Base-by-base conservation (phyloP, 345 rosid genomes). In the Clarkia xantiana region DNA sequence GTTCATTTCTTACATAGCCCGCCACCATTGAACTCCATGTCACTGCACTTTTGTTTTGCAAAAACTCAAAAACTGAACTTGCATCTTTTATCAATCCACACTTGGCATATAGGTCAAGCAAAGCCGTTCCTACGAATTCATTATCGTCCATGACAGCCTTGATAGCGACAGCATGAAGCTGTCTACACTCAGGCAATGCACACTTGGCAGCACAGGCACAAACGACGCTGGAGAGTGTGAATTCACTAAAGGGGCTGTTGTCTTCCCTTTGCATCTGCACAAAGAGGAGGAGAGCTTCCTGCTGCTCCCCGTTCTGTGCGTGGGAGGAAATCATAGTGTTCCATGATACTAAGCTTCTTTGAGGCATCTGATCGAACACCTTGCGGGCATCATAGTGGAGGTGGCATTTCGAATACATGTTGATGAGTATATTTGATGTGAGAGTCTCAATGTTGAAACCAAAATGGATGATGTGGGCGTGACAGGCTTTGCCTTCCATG, bases 1-100 rank as follows among this genome's bases (percentile, higher is more conserved):
- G 66, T 65, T 74, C 77, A 68, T 72, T 86, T 59, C 76, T 80
- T 57, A 80, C 94, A 56, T 67, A 82, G 34, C 89, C 90, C 8
- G 88, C 61, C 19, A 76, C 67, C 85, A 86, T 76, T 34, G 90
- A 86, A 73, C 87, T 91, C 94, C 98, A 91, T 14, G 88, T 74
- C 18, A 81, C 94, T 36, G 47, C 82, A 53, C 66, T 81, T 68
- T 55, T 84, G 62, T 80, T 84, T 22, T 49, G 65, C 79, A 91
- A 72, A 45, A 15, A 70, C 58, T 76, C 74, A 13, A 91, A 86
- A 65, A 84, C 76, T 44, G 23, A 34, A 17, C 52, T 52, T 0
- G 94, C 84, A 0, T 78, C 86, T 16, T 49, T 57, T 17, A 84
- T 55, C 64, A 75, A 18, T 17, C 84, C 77, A 56, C 78, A 73